phyloP scores from a whole-genome alignment of 2,329 filamentous ascomycete species.

The Pseudocercospora vitis region DNA sequence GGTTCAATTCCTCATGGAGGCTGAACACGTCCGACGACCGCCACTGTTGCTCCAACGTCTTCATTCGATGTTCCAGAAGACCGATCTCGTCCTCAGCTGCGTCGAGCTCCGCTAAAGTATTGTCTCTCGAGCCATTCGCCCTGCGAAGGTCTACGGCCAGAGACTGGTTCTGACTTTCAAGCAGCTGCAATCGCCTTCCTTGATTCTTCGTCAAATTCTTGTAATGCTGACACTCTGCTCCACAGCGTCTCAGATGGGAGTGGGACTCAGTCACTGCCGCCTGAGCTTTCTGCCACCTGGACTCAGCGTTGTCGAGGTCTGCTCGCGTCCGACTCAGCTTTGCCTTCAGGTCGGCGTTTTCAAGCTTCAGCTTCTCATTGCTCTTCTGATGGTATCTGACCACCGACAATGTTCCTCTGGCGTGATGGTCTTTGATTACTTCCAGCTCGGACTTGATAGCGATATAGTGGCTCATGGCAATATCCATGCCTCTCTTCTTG shows the following conservation, averaged over 20 bases:
- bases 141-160: neutral
- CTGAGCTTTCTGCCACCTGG: conserved; percentile 14
- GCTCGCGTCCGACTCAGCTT: conserved; percentile 7
- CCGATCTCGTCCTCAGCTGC: conserved; percentile 2
- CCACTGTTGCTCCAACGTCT: neutral
- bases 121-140: neutral
- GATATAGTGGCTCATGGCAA: conserved; percentile 11
- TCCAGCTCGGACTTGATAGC: conserved; percentile 10
- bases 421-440: conserved; percentile 2
- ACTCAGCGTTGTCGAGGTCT: conserved; percentile 7
- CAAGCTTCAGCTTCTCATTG: conserved; percentile 10
- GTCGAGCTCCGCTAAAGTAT: neutral
- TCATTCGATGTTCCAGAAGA: neutral
- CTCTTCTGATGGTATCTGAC: conserved; percentile 12
- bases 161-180: neutral
- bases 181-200: neutral
- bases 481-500: conserved; percentile 14
- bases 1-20: too few relatives aligned
- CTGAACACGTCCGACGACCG: neutral
- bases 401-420: conserved; percentile 2
- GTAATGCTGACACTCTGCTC: neutral
- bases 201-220: conserved; percentile 3
- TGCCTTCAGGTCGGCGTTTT: conserved; percentile 9
- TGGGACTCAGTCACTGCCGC: conserved; percentile 3
- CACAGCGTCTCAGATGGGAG: neutral